Conservation (phyloP, 129 eudicot species). For the Apium graveolens region DNA sequence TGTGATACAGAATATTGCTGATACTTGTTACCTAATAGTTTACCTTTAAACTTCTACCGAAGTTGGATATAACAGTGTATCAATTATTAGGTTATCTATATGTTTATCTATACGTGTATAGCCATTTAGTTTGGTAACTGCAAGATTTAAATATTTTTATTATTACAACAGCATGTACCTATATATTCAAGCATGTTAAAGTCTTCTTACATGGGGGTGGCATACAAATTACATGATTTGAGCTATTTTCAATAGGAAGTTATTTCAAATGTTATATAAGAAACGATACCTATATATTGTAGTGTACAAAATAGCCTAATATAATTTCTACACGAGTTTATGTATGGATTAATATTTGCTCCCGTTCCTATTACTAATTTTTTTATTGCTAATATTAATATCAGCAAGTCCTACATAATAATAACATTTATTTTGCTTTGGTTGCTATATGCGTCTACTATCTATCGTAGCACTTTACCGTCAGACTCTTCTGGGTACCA, state of each 20-base stretch:
- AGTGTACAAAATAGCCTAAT: not conserved
- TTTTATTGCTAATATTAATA: constrained; percentile 16
- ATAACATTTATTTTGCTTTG: constrained; percentile 25
- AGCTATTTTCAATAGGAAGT: not conserved
- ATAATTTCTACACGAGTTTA: not conserved
- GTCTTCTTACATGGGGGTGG: constrained; percentile 1
- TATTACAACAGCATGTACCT: not conserved
- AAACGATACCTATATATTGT: not conserved
- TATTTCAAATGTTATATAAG: not conserved
- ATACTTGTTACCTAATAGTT: not conserved
- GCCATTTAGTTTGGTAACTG: not conserved
- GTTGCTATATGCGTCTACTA: constrained; percentile 47
- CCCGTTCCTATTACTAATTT: not conserved
- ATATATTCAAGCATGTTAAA: not conserved
- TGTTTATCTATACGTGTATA: not conserved
- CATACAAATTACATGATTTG: not conserved
- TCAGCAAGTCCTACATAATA: constrained; percentile 27
- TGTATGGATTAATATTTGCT: not conserved
- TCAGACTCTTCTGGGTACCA: constrained; percentile 67
- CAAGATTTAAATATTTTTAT: not conserved
- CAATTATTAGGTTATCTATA: not conserved
- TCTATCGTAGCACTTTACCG: constrained; percentile 81
- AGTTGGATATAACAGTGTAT: not conserved
- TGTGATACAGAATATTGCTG: not conserved
- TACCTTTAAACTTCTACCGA: not conserved